Base-by-base conservation (phyloP, 2,329 filamentous ascomycete species). In the Fonsecaea nubica region DNA sequence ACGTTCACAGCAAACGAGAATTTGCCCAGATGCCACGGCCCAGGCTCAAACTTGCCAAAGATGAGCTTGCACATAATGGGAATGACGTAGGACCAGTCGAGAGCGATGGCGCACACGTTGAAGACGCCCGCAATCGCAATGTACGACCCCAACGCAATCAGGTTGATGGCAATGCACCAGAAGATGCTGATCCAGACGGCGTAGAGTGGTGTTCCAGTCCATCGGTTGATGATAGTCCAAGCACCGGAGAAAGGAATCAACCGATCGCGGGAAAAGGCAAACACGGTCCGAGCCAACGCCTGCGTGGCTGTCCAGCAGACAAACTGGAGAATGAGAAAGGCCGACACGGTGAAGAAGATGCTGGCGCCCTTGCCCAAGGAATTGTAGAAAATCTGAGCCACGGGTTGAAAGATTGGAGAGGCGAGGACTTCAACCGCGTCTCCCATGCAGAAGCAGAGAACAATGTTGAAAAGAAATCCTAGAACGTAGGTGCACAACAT, bases 321-420 rank as follows among this genome's bases (percentile, higher is more conserved):
- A 72, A 86, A 86, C 74, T 86, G 84, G 76, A 87, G 81, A 73
- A 87, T 84, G 68, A 87, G 76, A 73, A 86, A 85, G 25, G 83
- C 84, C 66, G 80, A 80, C n/a, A 86, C 80, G 62, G 84, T 83
- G 73, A 84, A 87, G 76, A 84, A 81, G 71, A 86, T 83, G 54
- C 83, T 83, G 13, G 82, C 82, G 2, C 75, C 75, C 66, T 82
- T 84, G 69, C 85, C 85, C 60, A 87, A 81, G 55, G 82, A 83
- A 74, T 87, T 85, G 77, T 83, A 84, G 76, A 85, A 87, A 72
- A 87, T 83, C 69, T 87, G 85, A 4, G 82, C 83, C 9, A 87
- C 82, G 12, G 85, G 85, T 74, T 86, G 85, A 21, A 76, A 78
- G 63, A 85, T 81, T 8, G 79, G 75, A 2, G 78, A 80, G 42